phyloP scores from a whole-genome alignment of 148 eudicot species.

The Camellia sinensis region DNA sequence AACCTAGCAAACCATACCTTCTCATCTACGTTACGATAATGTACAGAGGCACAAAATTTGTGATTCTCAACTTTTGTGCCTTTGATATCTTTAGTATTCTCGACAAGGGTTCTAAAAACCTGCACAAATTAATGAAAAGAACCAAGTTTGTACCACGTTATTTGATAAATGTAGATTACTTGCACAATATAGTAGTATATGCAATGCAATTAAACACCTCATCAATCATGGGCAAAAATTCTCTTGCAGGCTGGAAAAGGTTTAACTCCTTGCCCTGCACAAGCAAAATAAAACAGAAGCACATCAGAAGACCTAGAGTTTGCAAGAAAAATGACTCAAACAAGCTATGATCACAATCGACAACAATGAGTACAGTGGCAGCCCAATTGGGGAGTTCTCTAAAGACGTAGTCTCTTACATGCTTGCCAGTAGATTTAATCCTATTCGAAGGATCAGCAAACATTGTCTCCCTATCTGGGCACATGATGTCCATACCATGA shows the following conservation, averaged over 20 bases:
- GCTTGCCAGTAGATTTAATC: conserved; percentile 40
- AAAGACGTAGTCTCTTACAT: conserved; percentile 32
- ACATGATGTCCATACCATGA: conserved; percentile 90
- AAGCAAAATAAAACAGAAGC: not conserved
- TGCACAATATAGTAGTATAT: not conserved
- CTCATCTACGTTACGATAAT: conserved; percentile 90
- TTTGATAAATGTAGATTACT: not conserved
- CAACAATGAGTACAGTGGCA: not conserved
- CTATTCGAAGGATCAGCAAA: conserved; percentile 28
- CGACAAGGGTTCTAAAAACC: conserved; percentile 77
- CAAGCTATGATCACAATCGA: not conserved
- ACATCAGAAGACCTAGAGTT: not conserved
- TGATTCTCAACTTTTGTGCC: conserved; percentile 82
- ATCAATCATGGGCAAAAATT: conserved; percentile 63
- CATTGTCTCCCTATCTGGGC: conserved; percentile 36
- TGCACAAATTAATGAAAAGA: conserved; percentile 12
- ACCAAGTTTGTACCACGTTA: not conserved
- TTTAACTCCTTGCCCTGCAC: conserved; percentile 61
- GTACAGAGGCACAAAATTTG: conserved; percentile 81
- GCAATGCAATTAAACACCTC: conserved; percentile 31
- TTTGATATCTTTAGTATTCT: conserved; percentile 53
- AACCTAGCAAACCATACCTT: conserved; percentile 35
- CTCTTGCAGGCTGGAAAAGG: conserved; percentile 86
- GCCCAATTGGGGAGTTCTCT: not conserved
- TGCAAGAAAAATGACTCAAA: not conserved